Conservation (phyloP, 2,329 filamentous ascomycete species). For the Aspergillus quadrilineatus region DNA sequence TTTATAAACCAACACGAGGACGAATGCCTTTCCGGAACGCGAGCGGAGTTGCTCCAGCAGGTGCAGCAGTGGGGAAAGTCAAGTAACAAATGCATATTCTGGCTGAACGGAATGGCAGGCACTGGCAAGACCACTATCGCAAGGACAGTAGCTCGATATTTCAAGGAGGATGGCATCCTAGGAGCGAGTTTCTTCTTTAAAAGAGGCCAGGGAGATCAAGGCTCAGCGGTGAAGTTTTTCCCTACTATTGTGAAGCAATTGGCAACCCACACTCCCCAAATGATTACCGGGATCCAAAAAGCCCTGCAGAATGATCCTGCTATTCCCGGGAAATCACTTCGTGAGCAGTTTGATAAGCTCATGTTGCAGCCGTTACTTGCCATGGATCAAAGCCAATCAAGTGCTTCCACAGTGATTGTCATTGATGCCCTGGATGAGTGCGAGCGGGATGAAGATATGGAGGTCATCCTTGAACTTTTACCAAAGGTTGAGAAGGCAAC, state of each 20-base stretch:
- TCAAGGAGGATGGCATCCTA: neutral
- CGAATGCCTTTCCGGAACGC: neutral
- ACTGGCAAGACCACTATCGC: neutral
- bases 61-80: neutral
- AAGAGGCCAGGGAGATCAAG: conserved; percentile 23
- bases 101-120: neutral
- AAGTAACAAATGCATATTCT: neutral
- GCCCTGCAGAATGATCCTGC: conserved; percentile 23
- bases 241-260: neutral
- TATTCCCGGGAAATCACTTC: conserved; percentile 23
- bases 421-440: neutral
- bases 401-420: neutral
- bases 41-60: neutral
- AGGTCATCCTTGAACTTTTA: neutral
- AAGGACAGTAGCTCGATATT: neutral
- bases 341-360: conserved; percentile 29
- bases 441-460: neutral
- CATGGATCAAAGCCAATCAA: neutral
- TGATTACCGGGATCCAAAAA: conserved; percentile 22
- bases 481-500: neutral
- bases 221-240: neutral
- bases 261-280: conserved; percentile 22
- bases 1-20: neutral
- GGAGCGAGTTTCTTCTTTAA: conserved; percentile 5
- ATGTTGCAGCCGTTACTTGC: conserved; percentile 23